These are phyloP conservation scores for Cladosporium sp. DNA, from an alignment of 2,329 filamentous ascomycete species.

Conservation along the genomic window DNA sequence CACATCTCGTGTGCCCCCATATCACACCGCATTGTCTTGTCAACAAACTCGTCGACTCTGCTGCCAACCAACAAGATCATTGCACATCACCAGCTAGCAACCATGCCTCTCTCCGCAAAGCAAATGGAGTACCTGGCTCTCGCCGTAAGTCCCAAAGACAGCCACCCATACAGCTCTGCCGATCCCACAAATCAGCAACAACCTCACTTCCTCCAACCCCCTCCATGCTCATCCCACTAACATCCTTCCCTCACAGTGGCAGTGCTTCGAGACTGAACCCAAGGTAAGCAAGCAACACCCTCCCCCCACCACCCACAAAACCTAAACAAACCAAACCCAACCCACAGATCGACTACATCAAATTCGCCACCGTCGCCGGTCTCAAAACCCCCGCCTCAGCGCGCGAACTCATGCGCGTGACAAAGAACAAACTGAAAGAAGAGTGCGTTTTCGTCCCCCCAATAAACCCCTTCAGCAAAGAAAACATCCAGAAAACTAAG, in stretches of 20 bases:
- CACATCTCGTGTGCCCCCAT: too few relatives aligned
- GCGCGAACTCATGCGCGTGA: constrained; percentile 30
- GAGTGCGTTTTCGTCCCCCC: constrained; percentile 19
- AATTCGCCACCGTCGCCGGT: constrained; percentile 27
- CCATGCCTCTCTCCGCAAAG: constrained; percentile 25
- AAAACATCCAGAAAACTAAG: too few relatives aligned
- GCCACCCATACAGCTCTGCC: too few relatives aligned
- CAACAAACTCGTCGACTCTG: too few relatives aligned
- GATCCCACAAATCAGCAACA: too few relatives aligned
- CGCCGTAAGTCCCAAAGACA: constrained; percentile 17
- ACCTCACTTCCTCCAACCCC: neutral
- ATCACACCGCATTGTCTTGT: too few relatives aligned
- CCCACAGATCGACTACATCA: constrained; percentile 31
- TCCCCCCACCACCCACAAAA: neutral
- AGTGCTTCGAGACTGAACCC: constrained; percentile 30
- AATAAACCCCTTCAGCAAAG: neutral
- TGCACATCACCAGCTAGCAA: too few relatives aligned
- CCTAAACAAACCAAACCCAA: neutral
- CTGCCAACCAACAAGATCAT: too few relatives aligned
- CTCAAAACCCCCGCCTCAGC: constrained; percentile 25
- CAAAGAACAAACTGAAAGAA: constrained; percentile 30
- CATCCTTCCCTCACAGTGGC: constrained; percentile 15
- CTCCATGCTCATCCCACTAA: neutral
- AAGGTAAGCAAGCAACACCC: constrained; percentile 18
- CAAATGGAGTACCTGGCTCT: constrained; percentile 27